Base-by-base conservation (phyloP, 164 flowering plant genomes). In the Macadamia integrifolia region DNA sequence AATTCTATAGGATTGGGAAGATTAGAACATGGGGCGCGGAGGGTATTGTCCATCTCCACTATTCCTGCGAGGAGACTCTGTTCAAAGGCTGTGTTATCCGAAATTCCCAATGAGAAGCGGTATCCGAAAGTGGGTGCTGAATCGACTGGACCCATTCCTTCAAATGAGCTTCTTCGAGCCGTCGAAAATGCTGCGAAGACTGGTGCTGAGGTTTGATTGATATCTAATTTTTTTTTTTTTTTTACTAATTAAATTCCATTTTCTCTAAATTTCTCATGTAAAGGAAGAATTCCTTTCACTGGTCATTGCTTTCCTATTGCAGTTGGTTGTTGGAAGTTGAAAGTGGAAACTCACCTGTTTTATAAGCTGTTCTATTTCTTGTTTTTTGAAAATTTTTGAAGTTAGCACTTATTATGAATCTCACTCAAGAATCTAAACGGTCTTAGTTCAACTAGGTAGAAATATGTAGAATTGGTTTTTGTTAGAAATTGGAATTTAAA, bases 151-250 rank as follows among this genome's bases (percentile, higher is more conserved):
- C 78, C 90, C 0, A 74, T 92, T 66, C 85, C 91, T 4, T 78
- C 83, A 9, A 65, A 66, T 29, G 83, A 86, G 69, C 91, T 90
- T 52, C 85, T 92, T 52, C 74, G 77, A 68, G 96, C 86, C 6
- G 92, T 86, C 42, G 87, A 86, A 71, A 29, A 69, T 55, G 98
- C 98, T 65, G 94, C 98, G 23, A 81, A 80, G 65, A 84, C 97
- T 62, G 96, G 98, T 23, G 91, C 98, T 69, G 72, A 90, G 92
- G 98, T 92, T 67, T 55, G 40, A 13, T 63, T 28, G 23, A 23
- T 11, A 8, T 56, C 52, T 46, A 18, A 29, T 48, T 30, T 43
- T 62, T 60, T 60, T 30, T 43, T 62, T 60, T 60, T 23, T 23
- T 23, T 23, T 23, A 23, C 23, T 23, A 23, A 23, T 23, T 23